These are phyloP conservation scores for Pestalotiopsis sp. DNA, from an alignment of 2,329 filamentous ascomycete genomes.

Conservation along the genomic window DNA sequence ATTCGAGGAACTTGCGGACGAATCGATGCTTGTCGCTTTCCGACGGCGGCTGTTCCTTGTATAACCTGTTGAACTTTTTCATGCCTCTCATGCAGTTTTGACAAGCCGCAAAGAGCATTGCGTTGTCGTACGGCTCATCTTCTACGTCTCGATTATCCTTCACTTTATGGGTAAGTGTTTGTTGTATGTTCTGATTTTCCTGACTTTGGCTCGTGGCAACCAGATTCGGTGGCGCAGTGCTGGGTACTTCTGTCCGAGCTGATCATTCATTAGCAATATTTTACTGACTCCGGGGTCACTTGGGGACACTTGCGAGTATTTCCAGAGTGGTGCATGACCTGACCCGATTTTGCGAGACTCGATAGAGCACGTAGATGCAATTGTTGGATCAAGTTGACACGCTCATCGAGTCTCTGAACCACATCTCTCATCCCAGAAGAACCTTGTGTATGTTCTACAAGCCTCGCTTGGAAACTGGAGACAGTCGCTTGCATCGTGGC, in stretches of 20 bases:
- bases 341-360: neutral
- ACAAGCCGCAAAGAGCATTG: neutral
- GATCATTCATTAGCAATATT: neutral
- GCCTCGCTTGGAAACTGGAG: neutral
- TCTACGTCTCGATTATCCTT: neutral
- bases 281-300: neutral
- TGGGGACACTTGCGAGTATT: neutral
- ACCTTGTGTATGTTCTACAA: neutral
- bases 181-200: neutral
- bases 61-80: neutral
- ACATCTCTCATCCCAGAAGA: neutral
- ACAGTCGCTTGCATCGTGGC: neutral
- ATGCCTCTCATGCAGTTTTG: neutral
- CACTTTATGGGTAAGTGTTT: neutral
- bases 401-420: neutral
- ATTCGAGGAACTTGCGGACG: neutral
- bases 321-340: neutral
- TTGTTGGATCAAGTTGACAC: neutral
- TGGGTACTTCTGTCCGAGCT: neutral
- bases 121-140: neutral
- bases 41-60: neutral
- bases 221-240: neutral
- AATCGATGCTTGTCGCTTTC: neutral
- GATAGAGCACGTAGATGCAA: neutral
- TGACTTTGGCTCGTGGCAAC: neutral